Percentiles rank a stretch among this genome's conserved stretches.
phyloP scores from a whole-genome alignment of 2,329 filamentous ascomycete species.

The Ascosphaera aggregata region DNA sequence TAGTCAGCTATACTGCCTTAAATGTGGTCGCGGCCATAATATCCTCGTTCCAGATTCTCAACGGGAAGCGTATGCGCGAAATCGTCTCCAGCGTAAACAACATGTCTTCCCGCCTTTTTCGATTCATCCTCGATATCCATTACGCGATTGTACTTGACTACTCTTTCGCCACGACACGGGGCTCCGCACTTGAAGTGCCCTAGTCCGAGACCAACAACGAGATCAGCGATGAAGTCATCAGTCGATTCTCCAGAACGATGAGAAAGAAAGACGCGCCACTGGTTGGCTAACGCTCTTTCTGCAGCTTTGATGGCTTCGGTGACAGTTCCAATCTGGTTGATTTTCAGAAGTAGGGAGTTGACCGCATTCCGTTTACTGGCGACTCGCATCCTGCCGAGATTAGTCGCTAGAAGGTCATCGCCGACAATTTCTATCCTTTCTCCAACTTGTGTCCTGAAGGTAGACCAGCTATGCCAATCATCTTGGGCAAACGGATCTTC shows the following conservation, averaged over 20 bases:
- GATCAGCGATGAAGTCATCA: slow-evolving; percentile 97
- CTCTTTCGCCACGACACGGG: slow-evolving; percentile 85
- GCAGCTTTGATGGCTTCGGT: slow-evolving; percentile 98
- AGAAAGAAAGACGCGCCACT: slow-evolving; percentile 99
- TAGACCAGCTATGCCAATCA: slow-evolving; percentile 99
- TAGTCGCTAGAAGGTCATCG: slow-evolving; percentile 97
- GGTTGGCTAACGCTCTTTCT: slow-evolving; percentile 89
- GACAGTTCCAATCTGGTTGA: slow-evolving; percentile 99
- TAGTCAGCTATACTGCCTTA: no score
- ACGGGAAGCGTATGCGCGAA: no score
- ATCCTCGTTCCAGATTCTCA: no score
- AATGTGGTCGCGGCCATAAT: no score
- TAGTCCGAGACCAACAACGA: slow-evolving; percentile 85
- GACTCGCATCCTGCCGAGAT: slow-evolving; percentile 98
- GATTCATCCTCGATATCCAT: slow-evolving; percentile 98
- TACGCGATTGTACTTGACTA: slow-evolving; percentile 99
- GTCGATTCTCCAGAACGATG: slow-evolving; percentile 98
- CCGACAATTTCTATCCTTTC: slow-evolving; percentile 14
- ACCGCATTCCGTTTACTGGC: slow-evolving; percentile 97
- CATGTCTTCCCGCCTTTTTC: slow-evolving; percentile 65
- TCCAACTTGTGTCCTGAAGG: slow-evolving; percentile 53
- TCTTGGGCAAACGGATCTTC: slow-evolving; percentile 99
- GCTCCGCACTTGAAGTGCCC: slow-evolving; percentile 99
- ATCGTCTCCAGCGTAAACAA: slow-evolving; percentile 72
- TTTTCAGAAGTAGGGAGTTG: slow-evolving; percentile 96